Percentiles rank a stretch among this genome's conserved stretches.
phyloP scores from a whole-genome alignment of 2,329 filamentous ascomycete species.

The Fusarium zealandicum region DNA sequence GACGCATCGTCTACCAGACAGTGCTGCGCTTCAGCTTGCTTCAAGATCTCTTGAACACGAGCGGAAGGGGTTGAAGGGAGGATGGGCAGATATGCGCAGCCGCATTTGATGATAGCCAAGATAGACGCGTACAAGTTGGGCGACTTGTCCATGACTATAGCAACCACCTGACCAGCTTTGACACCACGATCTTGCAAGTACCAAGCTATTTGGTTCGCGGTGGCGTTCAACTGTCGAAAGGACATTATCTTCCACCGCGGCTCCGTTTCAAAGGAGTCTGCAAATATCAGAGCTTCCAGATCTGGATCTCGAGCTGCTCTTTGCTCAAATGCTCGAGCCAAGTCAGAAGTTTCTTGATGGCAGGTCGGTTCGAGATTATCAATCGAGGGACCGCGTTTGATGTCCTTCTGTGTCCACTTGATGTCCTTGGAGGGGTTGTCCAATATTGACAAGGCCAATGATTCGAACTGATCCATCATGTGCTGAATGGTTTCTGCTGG shows the following conservation, averaged over 20 bases:
- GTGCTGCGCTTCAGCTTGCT: conserved; percentile 60
- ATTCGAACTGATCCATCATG: conserved; percentile 68
- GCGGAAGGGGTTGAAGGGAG: conserved; percentile 72
- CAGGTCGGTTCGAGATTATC: conserved; percentile 53
- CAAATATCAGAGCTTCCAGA: conserved; percentile 70
- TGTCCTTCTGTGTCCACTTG: conserved; percentile 19
- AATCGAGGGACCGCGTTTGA: conserved; percentile 53
- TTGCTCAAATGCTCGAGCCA: conserved; percentile 63
- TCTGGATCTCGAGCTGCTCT: conserved; percentile 58
- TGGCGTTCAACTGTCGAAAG: conserved; percentile 69
- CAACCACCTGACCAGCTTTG: conserved; percentile 65
- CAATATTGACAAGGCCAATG: conserved; percentile 50
- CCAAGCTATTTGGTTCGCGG: conserved; percentile 68
- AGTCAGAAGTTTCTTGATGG: conserved; percentile 49
- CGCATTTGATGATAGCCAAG: conserved; percentile 75
- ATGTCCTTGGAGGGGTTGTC: conserved; percentile 35
- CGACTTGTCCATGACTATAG: conserved; percentile 81
- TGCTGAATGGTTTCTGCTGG: conserved; percentile 61
- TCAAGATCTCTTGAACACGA: conserved; percentile 67
- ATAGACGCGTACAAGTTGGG: conserved; percentile 75
- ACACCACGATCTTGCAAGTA: conserved; percentile 58
- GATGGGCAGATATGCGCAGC: conserved; percentile 81
- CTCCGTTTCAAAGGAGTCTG: conserved; percentile 44
- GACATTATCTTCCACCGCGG: conserved; percentile 57
- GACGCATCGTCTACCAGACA: conserved; percentile 53